phyloP scores from a whole-genome alignment of 495 filamentous ascomycete species.

The Peziza echinospora region DNA sequence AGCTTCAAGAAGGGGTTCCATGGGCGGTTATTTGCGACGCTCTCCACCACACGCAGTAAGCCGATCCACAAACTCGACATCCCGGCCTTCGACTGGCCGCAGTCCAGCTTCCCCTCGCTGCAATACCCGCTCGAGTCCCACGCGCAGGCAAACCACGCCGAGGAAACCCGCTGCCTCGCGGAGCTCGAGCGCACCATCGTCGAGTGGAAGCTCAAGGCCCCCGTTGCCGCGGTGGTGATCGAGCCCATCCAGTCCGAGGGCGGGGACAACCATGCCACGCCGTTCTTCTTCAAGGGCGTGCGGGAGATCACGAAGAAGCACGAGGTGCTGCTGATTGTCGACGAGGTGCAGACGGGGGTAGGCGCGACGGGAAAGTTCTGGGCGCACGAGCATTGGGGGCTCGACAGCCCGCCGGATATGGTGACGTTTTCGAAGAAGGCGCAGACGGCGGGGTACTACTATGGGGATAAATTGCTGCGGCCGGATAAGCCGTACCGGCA shows the following conservation, averaged over 20 bases:
- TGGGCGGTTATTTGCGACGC: conserved; percentile 77
- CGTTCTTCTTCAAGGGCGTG: conserved; percentile 76
- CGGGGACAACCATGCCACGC: conserved; percentile 93
- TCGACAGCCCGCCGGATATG: conserved; percentile 76
- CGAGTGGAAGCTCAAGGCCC: conserved; percentile 44
- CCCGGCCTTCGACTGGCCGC: conserved; percentile 95
- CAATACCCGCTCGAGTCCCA: conserved; percentile 83
- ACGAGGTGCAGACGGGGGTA: conserved; percentile 95
- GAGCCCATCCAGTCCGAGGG: conserved; percentile 98
- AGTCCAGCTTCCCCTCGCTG: conserved; percentile 70
- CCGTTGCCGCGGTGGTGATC: conserved; percentile 74
- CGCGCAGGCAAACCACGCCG: conserved; percentile 56
- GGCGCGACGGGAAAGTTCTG: conserved; percentile 94
- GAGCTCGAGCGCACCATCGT: conserved; percentile 76
- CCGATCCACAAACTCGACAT: conserved; percentile 98
- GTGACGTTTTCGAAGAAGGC: conserved; percentile 99
- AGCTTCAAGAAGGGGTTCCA: conserved; percentile 91
- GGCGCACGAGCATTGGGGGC: conserved; percentile 96
- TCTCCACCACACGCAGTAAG: conserved; percentile 89
- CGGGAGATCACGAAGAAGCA: conserved; percentile 70
- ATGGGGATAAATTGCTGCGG: conserved; percentile 61
- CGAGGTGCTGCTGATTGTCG: conserved; percentile 80
- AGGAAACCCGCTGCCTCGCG: conserved; percentile 67
- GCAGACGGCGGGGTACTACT: conserved; percentile 96
- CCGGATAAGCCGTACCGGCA: conserved; percentile 98